Percentiles rank a stretch among this genome's conserved stretches.
phyloP scores from a whole-genome alignment of 2,329 filamentous ascomycete genomes.

The Colletotrichum costaricense region DNA sequence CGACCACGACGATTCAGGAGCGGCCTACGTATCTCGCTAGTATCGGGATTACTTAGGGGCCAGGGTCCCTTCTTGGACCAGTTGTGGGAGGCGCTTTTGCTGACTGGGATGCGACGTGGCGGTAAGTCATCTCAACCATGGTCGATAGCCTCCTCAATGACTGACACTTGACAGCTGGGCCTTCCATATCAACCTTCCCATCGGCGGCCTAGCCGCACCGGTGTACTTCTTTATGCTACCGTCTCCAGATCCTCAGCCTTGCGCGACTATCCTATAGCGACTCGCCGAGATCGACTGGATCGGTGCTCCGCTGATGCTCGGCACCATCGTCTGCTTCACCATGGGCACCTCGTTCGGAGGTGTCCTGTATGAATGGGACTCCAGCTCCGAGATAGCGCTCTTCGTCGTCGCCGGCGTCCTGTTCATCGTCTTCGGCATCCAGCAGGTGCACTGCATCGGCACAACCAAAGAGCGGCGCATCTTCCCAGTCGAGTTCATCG shows the following conservation, averaged over 20 bases:
- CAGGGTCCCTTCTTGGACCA: conserved; percentile 56
- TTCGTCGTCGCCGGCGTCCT: conserved; percentile 56
- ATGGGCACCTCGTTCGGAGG: conserved; percentile 66
- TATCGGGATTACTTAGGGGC: conserved; percentile 51
- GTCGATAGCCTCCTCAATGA: neutral
- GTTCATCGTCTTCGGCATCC: conserved; percentile 54
- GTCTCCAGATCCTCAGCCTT: conserved; percentile 38
- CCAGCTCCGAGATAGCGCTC: conserved; percentile 54
- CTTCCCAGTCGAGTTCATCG: conserved; percentile 61
- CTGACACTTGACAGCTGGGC: conserved; percentile 41
- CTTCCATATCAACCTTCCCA: conserved; percentile 65
- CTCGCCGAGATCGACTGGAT: conserved; percentile 55
- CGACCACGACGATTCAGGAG: conserved; percentile 28
- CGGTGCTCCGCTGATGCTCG: conserved; percentile 56
- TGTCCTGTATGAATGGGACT: conserved; percentile 58
- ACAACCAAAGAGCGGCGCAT: conserved; percentile 51
- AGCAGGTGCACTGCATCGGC: conserved; percentile 55
- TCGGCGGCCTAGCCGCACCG: conserved; percentile 48
- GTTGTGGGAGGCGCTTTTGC: conserved; percentile 55
- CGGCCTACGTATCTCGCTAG: conserved; percentile 34
- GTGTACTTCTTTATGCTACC: conserved; percentile 45
- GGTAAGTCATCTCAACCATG: conserved; percentile 31
- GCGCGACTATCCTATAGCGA: conserved; percentile 39
- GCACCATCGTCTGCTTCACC: conserved; percentile 52
- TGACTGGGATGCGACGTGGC: conserved; percentile 51